Percentiles rank a stretch among this genome's conserved stretches.
These are phyloP conservation scores for Paecilomyces variotii DNA, from an alignment of 2,329 filamentous ascomycete species.

Conservation along the genomic window DNA sequence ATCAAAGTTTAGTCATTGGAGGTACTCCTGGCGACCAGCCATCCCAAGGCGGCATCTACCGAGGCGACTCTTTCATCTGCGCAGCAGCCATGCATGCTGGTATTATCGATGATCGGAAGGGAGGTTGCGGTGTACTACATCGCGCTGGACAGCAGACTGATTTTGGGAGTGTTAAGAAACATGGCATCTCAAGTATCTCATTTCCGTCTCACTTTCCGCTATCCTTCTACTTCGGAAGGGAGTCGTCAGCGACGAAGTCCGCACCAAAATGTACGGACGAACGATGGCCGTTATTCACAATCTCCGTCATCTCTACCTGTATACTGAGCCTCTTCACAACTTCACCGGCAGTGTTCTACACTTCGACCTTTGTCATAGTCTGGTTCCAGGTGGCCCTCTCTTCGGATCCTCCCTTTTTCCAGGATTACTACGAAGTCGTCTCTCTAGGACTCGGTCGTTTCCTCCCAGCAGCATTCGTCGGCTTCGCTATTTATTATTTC, in stretches of 20 bases:
- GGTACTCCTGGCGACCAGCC: slow-evolving; percentile 37
- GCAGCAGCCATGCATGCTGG: slow-evolving; percentile 53
- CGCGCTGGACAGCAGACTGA: slow-evolving; percentile 44
- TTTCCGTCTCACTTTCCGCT: slow-evolving; percentile 52
- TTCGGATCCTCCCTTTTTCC: slow-evolving; percentile 50
- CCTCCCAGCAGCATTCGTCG: slow-evolving; percentile 52
- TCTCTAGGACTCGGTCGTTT: slow-evolving; percentile 50
- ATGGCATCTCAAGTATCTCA: slow-evolving; percentile 45
- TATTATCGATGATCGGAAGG: slow-evolving; percentile 44
- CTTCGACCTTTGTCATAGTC: slow-evolving; percentile 45
- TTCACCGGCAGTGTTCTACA: slow-evolving; percentile 49
- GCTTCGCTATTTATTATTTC: slow-evolving; percentile 49
- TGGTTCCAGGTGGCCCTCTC: slow-evolving; percentile 55
- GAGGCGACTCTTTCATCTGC: slow-evolving; percentile 55
- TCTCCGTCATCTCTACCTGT: slow-evolving; percentile 48
- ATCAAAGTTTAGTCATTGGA: slow-evolving; percentile 48
- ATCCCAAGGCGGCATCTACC: slow-evolving; percentile 42
- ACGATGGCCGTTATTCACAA: slow-evolving; percentile 50
- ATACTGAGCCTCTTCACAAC: slow-evolving; percentile 50
- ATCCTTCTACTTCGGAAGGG: slow-evolving; percentile 47
- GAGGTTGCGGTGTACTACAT: slow-evolving; percentile 50
- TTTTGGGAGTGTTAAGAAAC: slow-evolving; percentile 39
- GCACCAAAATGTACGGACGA: slow-evolving; percentile 44
- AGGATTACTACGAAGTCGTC: slow-evolving; percentile 47
- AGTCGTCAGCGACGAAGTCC: slow-evolving; percentile 4